Conservation (phyloP, 345 rosid genomes). For the Eucalyptus paniculata region DNA sequence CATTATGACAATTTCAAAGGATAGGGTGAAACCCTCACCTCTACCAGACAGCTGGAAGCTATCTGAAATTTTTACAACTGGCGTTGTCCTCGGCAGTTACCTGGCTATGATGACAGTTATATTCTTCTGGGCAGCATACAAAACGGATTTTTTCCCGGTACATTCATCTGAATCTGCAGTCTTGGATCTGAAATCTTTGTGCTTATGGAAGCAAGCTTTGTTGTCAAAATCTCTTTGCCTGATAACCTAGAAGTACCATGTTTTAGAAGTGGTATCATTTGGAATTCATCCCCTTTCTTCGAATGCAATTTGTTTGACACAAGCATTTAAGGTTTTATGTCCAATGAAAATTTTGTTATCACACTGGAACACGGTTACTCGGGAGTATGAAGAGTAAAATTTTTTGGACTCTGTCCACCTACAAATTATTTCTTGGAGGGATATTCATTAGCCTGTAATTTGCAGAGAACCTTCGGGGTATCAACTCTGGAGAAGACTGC, state of each 20-base stretch:
- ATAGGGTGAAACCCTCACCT: conserved; percentile 98
- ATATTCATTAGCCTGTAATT: background rate
- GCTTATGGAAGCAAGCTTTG: background rate
- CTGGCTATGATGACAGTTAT: conserved; percentile 98
- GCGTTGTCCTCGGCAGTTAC: conserved; percentile 87
- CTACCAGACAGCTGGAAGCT: conserved; percentile 99
- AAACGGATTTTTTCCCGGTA: conserved; percentile 94
- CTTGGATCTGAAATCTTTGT: background rate
- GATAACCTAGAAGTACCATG: background rate
- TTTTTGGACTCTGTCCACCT: background rate
- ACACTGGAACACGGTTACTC: background rate
- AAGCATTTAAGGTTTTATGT: background rate
- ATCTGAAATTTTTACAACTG: conserved; percentile 87
- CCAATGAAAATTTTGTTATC: background rate
- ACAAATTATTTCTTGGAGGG: background rate
- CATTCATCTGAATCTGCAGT: background rate
- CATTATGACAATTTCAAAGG: conserved; percentile 97
- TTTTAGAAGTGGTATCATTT: background rate
- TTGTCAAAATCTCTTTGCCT: background rate
- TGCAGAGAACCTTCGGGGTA: conserved; percentile 73
- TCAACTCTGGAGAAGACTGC: conserved; percentile 81
- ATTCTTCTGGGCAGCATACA: conserved; percentile 94
- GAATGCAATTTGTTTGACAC: background rate
- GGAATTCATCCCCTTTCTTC: background rate
- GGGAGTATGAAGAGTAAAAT: background rate